Evolutionary conservation across 352 stramenopile genomes (phyloP).

Genomic region (Globisporangium okanoganense): DNA sequence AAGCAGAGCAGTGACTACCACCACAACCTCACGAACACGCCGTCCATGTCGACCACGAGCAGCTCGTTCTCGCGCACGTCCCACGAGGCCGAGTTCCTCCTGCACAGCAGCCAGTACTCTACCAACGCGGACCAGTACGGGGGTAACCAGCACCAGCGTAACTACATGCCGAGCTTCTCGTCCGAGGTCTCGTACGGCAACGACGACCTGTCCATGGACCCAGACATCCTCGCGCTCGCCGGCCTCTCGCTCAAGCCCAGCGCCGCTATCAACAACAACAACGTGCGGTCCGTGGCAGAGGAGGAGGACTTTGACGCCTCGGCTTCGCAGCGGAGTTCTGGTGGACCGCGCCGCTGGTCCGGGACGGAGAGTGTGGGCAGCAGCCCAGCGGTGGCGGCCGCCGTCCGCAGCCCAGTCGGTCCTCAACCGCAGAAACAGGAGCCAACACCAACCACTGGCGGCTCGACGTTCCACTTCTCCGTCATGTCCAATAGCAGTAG

Average conservation of each 20-base stretch:
- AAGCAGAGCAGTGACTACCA: conserved; percentile 19
- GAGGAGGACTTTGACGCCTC: conserved; percentile 1
- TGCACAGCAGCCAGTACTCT: conserved; percentile 4
- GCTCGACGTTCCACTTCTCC: conserved; percentile 15
- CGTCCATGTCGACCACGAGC: conserved; percentile 58
- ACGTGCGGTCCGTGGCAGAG: conserved; percentile 9
- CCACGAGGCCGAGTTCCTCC: conserved; percentile 15
- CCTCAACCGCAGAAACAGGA: not conserved
- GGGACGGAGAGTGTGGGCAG: conserved; percentile 2
- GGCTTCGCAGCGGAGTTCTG: conserved; percentile 1
- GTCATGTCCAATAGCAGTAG: conserved; percentile 7
- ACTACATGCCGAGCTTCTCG: conserved; percentile 27
- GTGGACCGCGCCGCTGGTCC: conserved; percentile 5
- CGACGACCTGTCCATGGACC: conserved; percentile 46
- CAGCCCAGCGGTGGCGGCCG: not conserved
- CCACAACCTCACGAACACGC: conserved; percentile 12
- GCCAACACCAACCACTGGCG: not conserved
- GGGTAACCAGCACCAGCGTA: conserved; percentile 13
- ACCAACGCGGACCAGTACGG: not conserved
- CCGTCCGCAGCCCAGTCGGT: not conserved
- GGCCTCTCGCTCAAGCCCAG: conserved; percentile 32
- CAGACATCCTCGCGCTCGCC: conserved; percentile 48
- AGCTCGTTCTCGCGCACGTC: conserved; percentile 50
- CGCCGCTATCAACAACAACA: conserved; percentile 7
- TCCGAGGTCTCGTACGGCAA: conserved; percentile 34